Evolutionary conservation across 768 basidiomycete species (phyloP), one percentile per base, ranked within the genome.

Genomic region (Tylopilus vinaceipallidus): DNA sequence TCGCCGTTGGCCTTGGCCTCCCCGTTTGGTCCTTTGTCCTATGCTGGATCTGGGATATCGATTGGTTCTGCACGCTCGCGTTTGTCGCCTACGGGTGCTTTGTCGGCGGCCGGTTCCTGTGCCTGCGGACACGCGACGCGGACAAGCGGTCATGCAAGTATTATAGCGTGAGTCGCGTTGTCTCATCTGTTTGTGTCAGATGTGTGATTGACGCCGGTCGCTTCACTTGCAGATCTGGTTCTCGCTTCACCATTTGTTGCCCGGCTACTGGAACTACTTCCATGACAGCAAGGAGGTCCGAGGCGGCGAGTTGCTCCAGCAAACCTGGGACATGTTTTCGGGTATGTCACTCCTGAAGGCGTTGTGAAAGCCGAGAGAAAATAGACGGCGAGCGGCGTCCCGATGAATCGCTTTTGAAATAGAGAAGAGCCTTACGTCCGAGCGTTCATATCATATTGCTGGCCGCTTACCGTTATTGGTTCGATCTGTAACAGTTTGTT

Each of bases 1-100:
- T 66, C 19, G 67, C 63, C 5, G 66, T 70, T 27, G 56, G 71
- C 12, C 23, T 72, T 10, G 63, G 61, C 6, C 60, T 77, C 3
- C 61, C 71, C 0, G 33, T 64, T 0, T 78, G 76, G 76, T 73
- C 75, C 0, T 56, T 52, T 45, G 22, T 61, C 16, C 55, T 76
- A 3, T 64, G 63, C 35, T 34, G 47, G 23, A 50, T 70, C 24
- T 77, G 75, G 75, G 54, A 67, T 26, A 43, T 74, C 10, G 67
- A 68, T 16, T 34, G 51, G 42, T 44, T 63, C 3, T 59, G 52
- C 16, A 57, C 63, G 2, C 40, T 59, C 0, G 57, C 53, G 3
- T 69, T 75, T 50, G 54, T 70, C 6, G 50, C 55, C 0, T 66
- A 73, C 2, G 69, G 70, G 2, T 47, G 67, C 26, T 55, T 66